Evolutionary conservation across 805 yeast species (phyloP), one percentile per base, ranked within the genome.

Genomic region (Myxozyma geophila): DNA sequence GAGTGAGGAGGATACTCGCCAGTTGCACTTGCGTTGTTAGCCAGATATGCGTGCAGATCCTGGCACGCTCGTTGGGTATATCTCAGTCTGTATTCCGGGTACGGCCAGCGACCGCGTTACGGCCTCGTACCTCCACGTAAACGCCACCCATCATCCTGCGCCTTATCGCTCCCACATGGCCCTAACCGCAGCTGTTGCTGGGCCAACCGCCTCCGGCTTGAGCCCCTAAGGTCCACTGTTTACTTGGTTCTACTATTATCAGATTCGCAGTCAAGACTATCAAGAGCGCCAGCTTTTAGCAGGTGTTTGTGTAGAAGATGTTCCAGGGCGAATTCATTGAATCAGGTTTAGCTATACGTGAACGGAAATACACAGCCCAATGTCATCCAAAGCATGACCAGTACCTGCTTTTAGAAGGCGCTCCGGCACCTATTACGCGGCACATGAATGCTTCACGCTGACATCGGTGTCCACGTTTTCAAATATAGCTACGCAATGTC

Each of bases 121-220:
- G 36, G 35, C 55, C 41, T 4, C 46, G 55, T 52, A 39, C 55
- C 54, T 23, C 28, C 48, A 19, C 15, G 21, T n/a, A 48, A 15
- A 43, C 57, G 57, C 57, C 57, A 53, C 57, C 57, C 49, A 17
- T 35, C 48, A 36, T n/a, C 2, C 50, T 39, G 60, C 60, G 54
- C 60, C 60, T 56, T 56, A 56, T 56, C 60, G 53, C 60, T 8
- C 46, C n/a, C 28, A 47, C 7, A 28, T 46, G 52, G 39, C 57
- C 57, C 57, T 53, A 53, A 41, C 57, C 57, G 13, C 48, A 7
- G 2, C 47, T n/a, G 54, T 49, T 56, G 54, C 54, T 40, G 51
- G 15, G 54, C 60, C 53, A 56, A 56, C 60, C 54, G 46, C 60
- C 54, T 47, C 60, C 54, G 57, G 48, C n/a, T n/a, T 6, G 39